A percentile compares a stretch with the other conserved stretches of the same genome.
Conservation (phyloP, 108 stramenopile species). For the Seminavis robusta region DNA sequence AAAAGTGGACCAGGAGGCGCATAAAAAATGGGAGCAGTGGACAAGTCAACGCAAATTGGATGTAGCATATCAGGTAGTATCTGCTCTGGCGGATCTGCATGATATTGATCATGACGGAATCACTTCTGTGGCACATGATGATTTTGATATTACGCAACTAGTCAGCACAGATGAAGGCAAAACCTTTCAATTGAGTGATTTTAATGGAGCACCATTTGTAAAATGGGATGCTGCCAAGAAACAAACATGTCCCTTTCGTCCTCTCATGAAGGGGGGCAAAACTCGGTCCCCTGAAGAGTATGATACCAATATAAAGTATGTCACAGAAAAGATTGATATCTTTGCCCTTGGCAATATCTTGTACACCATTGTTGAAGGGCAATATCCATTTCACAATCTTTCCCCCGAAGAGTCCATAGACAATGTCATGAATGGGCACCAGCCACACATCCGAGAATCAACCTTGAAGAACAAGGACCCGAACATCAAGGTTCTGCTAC, state of each 20-base stretch:
- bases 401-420: too few species aligned
- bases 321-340: slow-evolving; percentile 75
- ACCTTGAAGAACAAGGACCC: too few species aligned
- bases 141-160: too few species aligned
- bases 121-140: too few species aligned
- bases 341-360: slow-evolving; percentile 77
- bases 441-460: too few species aligned
- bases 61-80: slow-evolving; percentile 62
- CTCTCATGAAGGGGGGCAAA: slow-evolving; percentile 73
- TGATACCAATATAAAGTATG: slow-evolving; percentile 29
- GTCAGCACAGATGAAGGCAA: too few species aligned
- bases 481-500: too few species aligned
- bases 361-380: too few species aligned
- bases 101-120: slow-evolving; percentile 54
- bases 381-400: too few species aligned
- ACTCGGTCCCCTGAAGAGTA: slow-evolving; percentile 85
- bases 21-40: slow-evolving; percentile 42
- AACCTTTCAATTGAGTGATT: slow-evolving; percentile 81
- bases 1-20: slow-evolving; percentile 53
- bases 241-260: slow-evolving; percentile 62
- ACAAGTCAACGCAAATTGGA: slow-evolving; percentile 57
- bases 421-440: too few species aligned
- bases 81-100: slow-evolving; percentile 66
- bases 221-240: slow-evolving; percentile 29
- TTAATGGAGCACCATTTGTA: slow-evolving; percentile 84